Evolutionary conservation across 2,329 filamentous ascomycete genomes (phyloP), one percentile per base, ranked within the genome.

Genomic region (Alternaria atra): DNA sequence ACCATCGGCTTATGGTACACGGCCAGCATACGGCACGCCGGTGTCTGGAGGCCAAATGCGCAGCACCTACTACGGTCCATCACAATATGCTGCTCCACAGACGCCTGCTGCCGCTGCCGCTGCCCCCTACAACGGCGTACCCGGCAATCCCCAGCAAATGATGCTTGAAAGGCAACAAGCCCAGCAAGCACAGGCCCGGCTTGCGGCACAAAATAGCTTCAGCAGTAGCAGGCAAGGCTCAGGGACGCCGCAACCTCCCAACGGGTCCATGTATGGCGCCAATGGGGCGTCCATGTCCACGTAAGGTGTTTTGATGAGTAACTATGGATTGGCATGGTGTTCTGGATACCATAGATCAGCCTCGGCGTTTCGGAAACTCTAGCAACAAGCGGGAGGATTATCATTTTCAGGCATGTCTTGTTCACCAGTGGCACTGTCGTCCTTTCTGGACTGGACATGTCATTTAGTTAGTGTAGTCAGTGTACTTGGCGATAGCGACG

Each of bases 191-290:
- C 76, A 78, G 64, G 77, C 77, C 7, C 72, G 76, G 8, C 61
- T 78, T 17, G 74, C 76, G 15, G 75, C 76, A 34, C 75, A 78
- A 47, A 77, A 71, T 29, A 76, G 71, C 60, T 75, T 78, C 50
- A 73, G 65, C 42, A 73, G 64, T 46, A 74, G 66, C 52, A 69
- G 73, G 46, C 73, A 73, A 58, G 75, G 68, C 9, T 78, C 76
- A 17, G 75, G 75, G 4, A 79, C 77, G 17, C 77, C 77, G 5
- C 77, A 79, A 58, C 77, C 77, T 9, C 69, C 73, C 1, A 76
- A 71, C 29, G 67, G 71, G 4, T 71, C 71, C 20, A 72, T 37
- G 32, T 60, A 55, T 42, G 54, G 54, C 30, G 35, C 52, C 23
- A 61, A 61, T 9, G 58, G 58, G 25, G 46, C 60, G 13, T 73